Conservation (phyloP, 2,329 filamentous ascomycete species). For the Didymella keratinophila region DNA sequence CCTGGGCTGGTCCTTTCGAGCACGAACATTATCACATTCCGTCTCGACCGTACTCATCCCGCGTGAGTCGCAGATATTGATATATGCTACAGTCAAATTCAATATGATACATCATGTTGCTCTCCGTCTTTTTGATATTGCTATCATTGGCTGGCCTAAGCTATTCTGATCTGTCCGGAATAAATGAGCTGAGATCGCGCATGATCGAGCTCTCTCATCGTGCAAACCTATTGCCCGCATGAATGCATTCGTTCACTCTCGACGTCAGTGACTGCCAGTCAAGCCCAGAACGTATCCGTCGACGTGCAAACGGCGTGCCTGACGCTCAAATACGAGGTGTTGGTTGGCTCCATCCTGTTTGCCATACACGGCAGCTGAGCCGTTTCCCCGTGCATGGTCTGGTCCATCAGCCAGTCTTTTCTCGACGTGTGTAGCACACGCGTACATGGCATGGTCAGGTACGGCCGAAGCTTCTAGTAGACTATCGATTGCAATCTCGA, state of each 20-base stretch:
- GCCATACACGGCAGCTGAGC: background rate
- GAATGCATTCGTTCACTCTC: background rate
- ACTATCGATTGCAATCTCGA: background rate
- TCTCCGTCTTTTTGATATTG: too few relatives aligned
- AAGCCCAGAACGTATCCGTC: background rate
- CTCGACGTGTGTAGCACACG: background rate
- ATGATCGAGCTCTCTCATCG: background rate
- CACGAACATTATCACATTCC: background rate
- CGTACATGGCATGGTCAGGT: background rate
- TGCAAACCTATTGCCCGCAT: background rate
- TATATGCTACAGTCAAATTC: background rate
- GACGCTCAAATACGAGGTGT: too few relatives aligned
- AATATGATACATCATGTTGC: too few relatives aligned
- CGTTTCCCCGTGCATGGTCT: background rate
- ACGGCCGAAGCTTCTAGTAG: background rate
- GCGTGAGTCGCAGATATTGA: background rate
- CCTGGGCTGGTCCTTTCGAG: background rate
- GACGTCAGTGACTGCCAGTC: background rate
- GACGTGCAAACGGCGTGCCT: background rate
- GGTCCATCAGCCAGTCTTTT: background rate
- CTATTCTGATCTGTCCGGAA: too few relatives aligned
- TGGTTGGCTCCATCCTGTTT: background rate
- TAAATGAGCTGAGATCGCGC: background rate
- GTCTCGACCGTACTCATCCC: background rate
- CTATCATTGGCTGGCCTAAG: too few relatives aligned